These are phyloP conservation scores for Coemansia sp. DNA, from an alignment of 192 early-diverging fungal species.

Conservation along the genomic window DNA sequence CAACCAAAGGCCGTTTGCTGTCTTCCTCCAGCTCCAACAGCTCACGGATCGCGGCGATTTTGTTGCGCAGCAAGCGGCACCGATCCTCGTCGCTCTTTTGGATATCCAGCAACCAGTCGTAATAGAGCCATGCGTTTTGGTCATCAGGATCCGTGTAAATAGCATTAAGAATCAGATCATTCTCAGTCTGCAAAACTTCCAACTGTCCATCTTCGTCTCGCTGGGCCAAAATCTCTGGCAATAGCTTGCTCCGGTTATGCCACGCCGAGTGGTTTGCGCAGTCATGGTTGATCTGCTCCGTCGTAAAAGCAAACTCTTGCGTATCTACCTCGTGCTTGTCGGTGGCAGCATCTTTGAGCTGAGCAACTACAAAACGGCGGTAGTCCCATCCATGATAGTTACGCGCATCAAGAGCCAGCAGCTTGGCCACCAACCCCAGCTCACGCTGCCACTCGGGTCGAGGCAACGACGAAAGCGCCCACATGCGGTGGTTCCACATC, in stretches of 20 bases:
- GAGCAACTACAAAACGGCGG: slow-evolving; percentile 79
- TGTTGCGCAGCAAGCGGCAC: slow-evolving; percentile 17
- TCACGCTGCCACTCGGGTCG: slow-evolving; percentile 78
- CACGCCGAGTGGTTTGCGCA: slow-evolving; percentile 99
- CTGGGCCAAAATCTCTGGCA: slow-evolving; percentile 46
- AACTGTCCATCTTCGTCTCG: slow-evolving; percentile 4
- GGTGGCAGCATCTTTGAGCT: slow-evolving; percentile 19
- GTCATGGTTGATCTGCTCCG: slow-evolving; percentile 84
- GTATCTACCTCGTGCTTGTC: slow-evolving; percentile 16
- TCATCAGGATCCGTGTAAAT: slow-evolving; percentile 96
- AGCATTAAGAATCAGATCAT: slow-evolving; percentile 84
- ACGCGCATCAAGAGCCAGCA: slow-evolving; percentile 85
- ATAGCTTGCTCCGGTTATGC: slow-evolving; percentile 89
- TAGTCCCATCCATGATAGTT: slow-evolving; percentile 99
- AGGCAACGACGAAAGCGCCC: slow-evolving; percentile 80
- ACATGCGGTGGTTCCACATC: slow-evolving; percentile 95
- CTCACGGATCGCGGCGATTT: slow-evolving; percentile 43
- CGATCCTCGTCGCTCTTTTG: slow-evolving; percentile 33
- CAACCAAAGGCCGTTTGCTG: slow-evolving; percentile 38
- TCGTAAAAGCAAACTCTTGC: slow-evolving; percentile 86
- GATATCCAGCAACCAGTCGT: slow-evolving; percentile 84
- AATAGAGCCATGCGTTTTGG: slow-evolving; percentile 97
- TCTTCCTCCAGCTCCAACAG: slow-evolving; percentile 53
- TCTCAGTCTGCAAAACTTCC: slow-evolving; percentile 58
- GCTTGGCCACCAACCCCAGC: slow-evolving; percentile 69